Evolutionary conservation across 1,139 yeast genomes (phyloP).

Genomic region (Hansenula sp.): DNA sequence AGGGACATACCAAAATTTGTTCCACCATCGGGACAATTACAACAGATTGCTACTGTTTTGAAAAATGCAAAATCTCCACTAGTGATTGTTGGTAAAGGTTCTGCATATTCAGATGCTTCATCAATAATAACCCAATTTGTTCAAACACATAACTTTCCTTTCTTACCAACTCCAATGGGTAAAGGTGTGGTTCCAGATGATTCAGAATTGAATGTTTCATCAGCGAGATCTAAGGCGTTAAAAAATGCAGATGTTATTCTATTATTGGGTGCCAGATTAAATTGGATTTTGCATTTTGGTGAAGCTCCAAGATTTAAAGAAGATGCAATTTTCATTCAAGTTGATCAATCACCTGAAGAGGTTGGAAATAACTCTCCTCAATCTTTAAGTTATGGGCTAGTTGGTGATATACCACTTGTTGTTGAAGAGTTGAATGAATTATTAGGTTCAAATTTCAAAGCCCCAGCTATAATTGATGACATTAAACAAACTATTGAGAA

Average conservation of each 20-base stretch:
- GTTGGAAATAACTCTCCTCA: slow-evolving; percentile 40
- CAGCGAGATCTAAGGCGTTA: slow-evolving; percentile 55
- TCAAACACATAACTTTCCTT: slow-evolving; percentile 38
- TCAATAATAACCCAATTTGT: slow-evolving; percentile 35
- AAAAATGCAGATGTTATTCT: slow-evolving; percentile 50
- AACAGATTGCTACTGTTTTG: slow-evolving; percentile 30
- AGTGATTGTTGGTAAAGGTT: slow-evolving; percentile 60
- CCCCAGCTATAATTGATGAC: slow-evolving; percentile 27
- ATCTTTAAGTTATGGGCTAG: slow-evolving; percentile 34
- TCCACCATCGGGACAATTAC: slow-evolving; percentile 37
- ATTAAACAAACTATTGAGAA: slow-evolving; percentile 27
- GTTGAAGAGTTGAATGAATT: slow-evolving; percentile 30
- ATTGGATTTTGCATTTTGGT: slow-evolving; percentile 67
- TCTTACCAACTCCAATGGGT: slow-evolving; percentile 71
- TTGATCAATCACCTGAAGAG: slow-evolving; percentile 49
- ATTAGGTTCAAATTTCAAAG: slow-evolving; percentile 21
- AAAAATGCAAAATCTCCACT: slow-evolving; percentile 40
- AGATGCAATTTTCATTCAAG: slow-evolving; percentile 45
- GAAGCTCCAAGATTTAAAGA: slow-evolving; percentile 44
- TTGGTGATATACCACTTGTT: slow-evolving; percentile 46
- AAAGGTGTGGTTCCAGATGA: slow-evolving; percentile 60
- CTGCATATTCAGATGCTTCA: slow-evolving; percentile 42
- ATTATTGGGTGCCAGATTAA: slow-evolving; percentile 57
- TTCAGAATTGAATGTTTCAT: slow-evolving; percentile 42
- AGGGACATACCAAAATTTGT: slow-evolving; percentile 27